These are phyloP conservation scores for Oryza glaberrima DNA, from an alignment of 176 grass and related monocot species.

Conservation along the genomic window DNA sequence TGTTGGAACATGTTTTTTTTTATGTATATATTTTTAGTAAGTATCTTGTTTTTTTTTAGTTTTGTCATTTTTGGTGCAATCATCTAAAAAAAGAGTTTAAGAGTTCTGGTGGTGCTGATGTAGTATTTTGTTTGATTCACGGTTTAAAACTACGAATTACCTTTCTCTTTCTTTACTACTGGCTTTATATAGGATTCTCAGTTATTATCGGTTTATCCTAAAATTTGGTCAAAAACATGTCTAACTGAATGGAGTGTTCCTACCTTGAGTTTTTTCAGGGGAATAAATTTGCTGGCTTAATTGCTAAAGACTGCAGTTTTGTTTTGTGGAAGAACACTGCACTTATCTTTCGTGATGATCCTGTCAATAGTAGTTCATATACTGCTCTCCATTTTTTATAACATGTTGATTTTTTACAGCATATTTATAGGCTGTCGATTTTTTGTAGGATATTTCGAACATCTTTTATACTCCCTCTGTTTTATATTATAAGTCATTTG, in stretches of 20 bases:
- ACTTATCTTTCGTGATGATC: not conserved
- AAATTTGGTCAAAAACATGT: not conserved
- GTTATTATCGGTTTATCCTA: not conserved
- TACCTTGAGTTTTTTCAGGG: not conserved
- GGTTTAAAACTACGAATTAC: not conserved
- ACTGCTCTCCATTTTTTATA: not conserved
- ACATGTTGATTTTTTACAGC: no score
- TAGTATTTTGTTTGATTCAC: slow-evolving; percentile 14
- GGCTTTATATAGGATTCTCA: not conserved
- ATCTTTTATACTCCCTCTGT: no score
- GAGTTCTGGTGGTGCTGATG: not conserved
- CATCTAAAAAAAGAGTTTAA: not conserved
- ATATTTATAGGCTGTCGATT: no score
- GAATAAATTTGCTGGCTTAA: not conserved
- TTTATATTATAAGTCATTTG: no score
- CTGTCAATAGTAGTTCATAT: not conserved
- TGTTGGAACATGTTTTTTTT: not conserved
- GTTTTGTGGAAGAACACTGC: not conserved
- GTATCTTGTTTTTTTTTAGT: not conserved
- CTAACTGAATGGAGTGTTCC: not conserved
- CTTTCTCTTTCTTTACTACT: not conserved
- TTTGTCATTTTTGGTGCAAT: not conserved
- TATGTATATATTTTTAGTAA: not conserved
- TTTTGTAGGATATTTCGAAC: no score
- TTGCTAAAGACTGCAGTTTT: not conserved